phyloP scores from a whole-genome alignment of 2,329 filamentous ascomycete species.

The Sporothrix humicola region DNA sequence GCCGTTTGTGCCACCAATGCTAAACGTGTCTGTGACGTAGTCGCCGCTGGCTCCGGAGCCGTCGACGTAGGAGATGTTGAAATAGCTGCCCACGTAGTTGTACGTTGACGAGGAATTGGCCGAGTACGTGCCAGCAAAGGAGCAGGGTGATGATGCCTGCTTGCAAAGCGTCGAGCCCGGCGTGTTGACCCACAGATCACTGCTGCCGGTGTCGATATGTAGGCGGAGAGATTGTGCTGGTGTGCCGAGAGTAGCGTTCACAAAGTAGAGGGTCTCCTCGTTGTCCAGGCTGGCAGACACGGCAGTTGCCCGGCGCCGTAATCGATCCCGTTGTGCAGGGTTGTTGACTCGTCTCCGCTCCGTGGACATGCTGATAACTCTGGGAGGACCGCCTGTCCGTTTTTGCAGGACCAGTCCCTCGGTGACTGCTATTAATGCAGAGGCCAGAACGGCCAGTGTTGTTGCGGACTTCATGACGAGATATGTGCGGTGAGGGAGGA shows the following conservation, averaged over 20 bases:
- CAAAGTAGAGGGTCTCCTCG: slow-evolving; percentile 67
- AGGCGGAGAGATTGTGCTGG: slow-evolving; percentile 63
- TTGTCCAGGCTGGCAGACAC: slow-evolving; percentile 60
- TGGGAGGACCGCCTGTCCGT: slow-evolving; percentile 46
- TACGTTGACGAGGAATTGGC: slow-evolving; percentile 79
- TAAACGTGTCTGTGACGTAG: slow-evolving; percentile 77
- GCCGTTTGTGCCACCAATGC: slow-evolving; percentile 56
- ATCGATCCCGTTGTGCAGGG: slow-evolving; percentile 52
- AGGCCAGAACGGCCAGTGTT: slow-evolving; percentile 43
- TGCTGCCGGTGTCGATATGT: slow-evolving; percentile 72
- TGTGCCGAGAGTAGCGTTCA: slow-evolving; percentile 67
- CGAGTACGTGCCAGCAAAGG: slow-evolving; percentile 67
- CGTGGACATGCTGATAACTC: slow-evolving; percentile 55
- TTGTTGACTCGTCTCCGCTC: slow-evolving; percentile 50
- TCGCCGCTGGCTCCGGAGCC: slow-evolving; percentile 77
- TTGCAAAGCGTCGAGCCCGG: slow-evolving; percentile 65
- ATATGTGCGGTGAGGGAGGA: background rate
- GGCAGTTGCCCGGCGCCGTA: slow-evolving; percentile 53
- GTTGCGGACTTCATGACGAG: slow-evolving; percentile 47
- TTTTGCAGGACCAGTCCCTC: slow-evolving; percentile 43
- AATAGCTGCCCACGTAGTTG: slow-evolving; percentile 71
- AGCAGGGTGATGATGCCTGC: slow-evolving; percentile 57
- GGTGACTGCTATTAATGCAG: slow-evolving; percentile 40
- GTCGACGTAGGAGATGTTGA: slow-evolving; percentile 89
- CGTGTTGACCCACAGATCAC: slow-evolving; percentile 74